These are phyloP conservation scores for Conoideocrella luteorostrata DNA, from an alignment of 2,329 filamentous ascomycete species.

Conservation along the genomic window DNA sequence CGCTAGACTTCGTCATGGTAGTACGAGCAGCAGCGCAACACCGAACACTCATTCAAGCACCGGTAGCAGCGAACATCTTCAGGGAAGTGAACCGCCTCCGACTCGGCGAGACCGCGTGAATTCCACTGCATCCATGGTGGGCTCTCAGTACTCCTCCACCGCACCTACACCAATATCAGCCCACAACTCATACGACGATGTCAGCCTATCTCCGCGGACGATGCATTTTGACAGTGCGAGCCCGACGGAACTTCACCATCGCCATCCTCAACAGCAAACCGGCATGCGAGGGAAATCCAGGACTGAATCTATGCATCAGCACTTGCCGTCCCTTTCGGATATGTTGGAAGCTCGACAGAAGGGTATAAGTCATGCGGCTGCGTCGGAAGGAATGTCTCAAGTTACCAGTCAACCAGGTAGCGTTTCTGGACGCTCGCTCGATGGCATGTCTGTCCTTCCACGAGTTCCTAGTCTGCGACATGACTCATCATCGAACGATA, in stretches of 20 bases:
- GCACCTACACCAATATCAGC: slow-evolving; percentile 28
- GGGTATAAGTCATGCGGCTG: slow-evolving; percentile 13
- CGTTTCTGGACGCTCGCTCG: slow-evolving; percentile 16
- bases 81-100: slow-evolving; percentile 42
- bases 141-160: slow-evolving; percentile 37
- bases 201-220: slow-evolving; percentile 35
- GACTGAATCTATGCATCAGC: slow-evolving; percentile 22
- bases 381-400: slow-evolving; percentile 6
- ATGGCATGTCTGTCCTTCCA: slow-evolving; percentile 22
- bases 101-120: slow-evolving; percentile 40
- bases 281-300: slow-evolving; percentile 20
- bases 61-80: slow-evolving; percentile 41
- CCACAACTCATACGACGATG: slow-evolving; percentile 35
- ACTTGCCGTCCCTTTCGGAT: slow-evolving; percentile 41
- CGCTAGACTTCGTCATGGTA: slow-evolving; percentile 28
- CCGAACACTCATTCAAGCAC: slow-evolving; percentile 32
- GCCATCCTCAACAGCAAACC: slow-evolving; percentile 20
- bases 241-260: slow-evolving; percentile 19
- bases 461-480: slow-evolving; percentile 35
- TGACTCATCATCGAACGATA: slow-evolving; percentile 40
- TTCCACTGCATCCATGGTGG: slow-evolving; percentile 40
- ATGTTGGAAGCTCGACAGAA: slow-evolving; percentile 34
- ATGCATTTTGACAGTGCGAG: slow-evolving; percentile 29
- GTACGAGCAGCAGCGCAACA: slow-evolving; percentile 34
- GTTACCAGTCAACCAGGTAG: background rate